Base-by-base conservation (phyloP, 2,329 filamentous ascomycete species). In the Penicillium sp. region DNA sequence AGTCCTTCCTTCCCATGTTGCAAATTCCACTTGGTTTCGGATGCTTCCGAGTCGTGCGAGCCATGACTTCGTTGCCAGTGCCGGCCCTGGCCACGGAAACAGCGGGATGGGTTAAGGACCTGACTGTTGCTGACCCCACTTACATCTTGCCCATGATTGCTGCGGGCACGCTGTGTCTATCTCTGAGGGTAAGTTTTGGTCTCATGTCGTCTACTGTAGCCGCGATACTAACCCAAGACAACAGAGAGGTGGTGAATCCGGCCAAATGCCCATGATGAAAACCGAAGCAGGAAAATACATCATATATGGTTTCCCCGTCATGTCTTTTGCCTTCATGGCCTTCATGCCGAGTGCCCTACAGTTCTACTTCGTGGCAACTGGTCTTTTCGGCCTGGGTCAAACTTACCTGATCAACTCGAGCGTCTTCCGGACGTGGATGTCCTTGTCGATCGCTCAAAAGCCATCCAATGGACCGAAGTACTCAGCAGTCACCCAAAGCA, bases 41-140 rank as follows among this genome's bases (percentile, higher is more conserved):
- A 67, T 87, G 89, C 59, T 97, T 93, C 81, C 86, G 89, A 59
- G 80, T 93, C 46, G 74, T 95, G 62, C 83, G 85, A 53, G 87
- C 82, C 64, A 95, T 96, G 89, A 76, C 85, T 1, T 74, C 80
- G 23, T 78, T 97, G 48, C 93, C 93, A 4, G 91, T 97, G 6
- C 93, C 93, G 0, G 88, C 86, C 1, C 74, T 97, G 63, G 84
- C 90, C 66, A 78, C 77, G 1, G 90, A 89, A 33, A 88, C 90
- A 3, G 76, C 87, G 37, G 76, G 87, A 41, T 99, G 94, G 94
- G 84, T 97, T 64, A 76, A 79, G 2, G 89, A 97, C 73, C 75
- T 99, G 61, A 88, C 91, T 0, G 71, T 86, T 23, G 74, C 84
- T 2, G 94, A 99, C 74, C 93, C 94, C 0, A 88, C 82, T 67